Evolutionary conservation across 1,284 basidiomycete species (phyloP), one percentile per base, ranked within the genome.

Genomic region (Ustilago sp.): DNA sequence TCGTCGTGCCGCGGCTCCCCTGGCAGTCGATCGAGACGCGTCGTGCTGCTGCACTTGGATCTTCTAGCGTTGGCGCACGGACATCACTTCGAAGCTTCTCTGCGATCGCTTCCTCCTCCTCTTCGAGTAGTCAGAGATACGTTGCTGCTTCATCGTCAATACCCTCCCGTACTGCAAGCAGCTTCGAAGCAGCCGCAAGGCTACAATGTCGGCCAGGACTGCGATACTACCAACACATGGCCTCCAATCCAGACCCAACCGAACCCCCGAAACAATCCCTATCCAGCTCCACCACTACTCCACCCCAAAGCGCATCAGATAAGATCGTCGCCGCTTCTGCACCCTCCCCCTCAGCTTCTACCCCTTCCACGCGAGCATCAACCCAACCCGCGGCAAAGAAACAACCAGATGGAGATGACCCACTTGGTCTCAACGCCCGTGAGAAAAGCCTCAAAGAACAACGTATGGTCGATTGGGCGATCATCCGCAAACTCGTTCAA

Each of bases 401-500:
- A n/a, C 63, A 75, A 34, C 50, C 68, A 15, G 73, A 80, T 36
- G 74, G 74, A 9, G 79, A 81, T 60, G 80, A 82, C 38, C 80
- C 80, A 12, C 71, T 82, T 51, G 76, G 73, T 34, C 68, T 82
- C 64, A 81, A 81, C 56, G 59, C 58, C 9, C 54, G 59, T 8
- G 48, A 63, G 4, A 76, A 78, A 36, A 80, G 71, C 32, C 43
- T 56, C 63, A 69, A 81, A 53, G 65, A 83, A 55, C 82, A 85
- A 59, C 69, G 83, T 8, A 41, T 68, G 53, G 86, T 87, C 17
- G 89, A 90, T 69, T 89, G 88, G 89, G 72, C 80, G 23, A 90
- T 91, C 74, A 87, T 91, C 70, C 87, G 87, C 52, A 87, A 88
- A 70, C 87, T 91, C 13, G 83, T 89, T 12, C 86, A 83, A 3